Percentiles rank a stretch among this genome's conserved stretches.
These are phyloP conservation scores for Wallacemonas sp. DNA, from an alignment of 208 protist species.

Conservation along the genomic window DNA sequence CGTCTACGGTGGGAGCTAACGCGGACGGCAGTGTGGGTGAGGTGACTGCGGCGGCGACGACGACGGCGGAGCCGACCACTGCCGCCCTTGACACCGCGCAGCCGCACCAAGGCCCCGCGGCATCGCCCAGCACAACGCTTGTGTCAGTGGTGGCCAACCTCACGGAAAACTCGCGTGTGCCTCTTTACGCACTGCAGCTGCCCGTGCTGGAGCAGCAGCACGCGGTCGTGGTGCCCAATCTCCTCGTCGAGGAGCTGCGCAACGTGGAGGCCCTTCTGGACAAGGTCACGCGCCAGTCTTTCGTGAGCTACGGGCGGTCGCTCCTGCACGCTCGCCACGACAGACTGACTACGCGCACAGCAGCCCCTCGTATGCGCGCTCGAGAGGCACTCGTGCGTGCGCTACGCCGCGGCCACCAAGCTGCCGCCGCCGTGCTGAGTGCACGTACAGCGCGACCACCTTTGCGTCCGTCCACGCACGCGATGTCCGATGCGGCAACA, in stretches of 20 bases:
- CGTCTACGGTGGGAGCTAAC: not conserved
- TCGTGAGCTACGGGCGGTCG: conserved; percentile 17
- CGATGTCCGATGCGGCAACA: not conserved
- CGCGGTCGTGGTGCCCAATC: conserved; percentile 53
- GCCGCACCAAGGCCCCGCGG: not conserved
- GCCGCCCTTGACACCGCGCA: conserved; percentile 4
- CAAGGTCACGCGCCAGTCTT: conserved; percentile 71
- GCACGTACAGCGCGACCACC: not conserved
- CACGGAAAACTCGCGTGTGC: not conserved
- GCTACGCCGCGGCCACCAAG: not conserved
- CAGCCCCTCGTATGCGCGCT: not conserved
- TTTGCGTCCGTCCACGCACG: not conserved
- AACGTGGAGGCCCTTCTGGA: conserved; percentile 60
- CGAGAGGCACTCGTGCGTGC: not conserved
- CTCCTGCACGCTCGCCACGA: not conserved
- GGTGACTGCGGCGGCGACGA: not conserved
- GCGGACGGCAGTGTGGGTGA: not conserved
- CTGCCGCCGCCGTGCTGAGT: too few species aligned
- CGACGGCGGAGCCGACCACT: conserved; percentile 12
- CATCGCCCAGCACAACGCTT: not conserved
- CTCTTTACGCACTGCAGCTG: conserved; percentile 3
- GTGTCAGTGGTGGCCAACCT: too few species aligned
- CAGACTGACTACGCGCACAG: not conserved
- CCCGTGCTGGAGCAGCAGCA: conserved; percentile 25
- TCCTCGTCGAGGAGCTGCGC: conserved; percentile 73